These are phyloP conservation scores for Phytophthora syringae DNA, from an alignment of 352 stramenopile species.

Conservation along the genomic window DNA sequence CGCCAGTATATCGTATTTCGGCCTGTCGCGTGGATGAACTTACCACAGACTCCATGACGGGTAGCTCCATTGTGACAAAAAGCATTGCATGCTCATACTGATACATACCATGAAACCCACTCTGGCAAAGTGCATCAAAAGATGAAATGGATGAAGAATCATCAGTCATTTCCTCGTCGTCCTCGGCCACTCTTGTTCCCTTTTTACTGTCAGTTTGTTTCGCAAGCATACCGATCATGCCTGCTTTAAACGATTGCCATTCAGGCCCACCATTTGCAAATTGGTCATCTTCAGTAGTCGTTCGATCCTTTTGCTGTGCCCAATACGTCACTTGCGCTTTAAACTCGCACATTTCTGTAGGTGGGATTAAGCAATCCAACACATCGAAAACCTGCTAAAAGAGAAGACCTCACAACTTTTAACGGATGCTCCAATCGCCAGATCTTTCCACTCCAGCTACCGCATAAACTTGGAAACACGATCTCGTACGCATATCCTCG, in stretches of 20 bases:
- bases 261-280: slow-evolving; percentile 19
- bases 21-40: not conserved
- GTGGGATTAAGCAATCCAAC: slow-evolving; percentile 36
- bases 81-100: slow-evolving; percentile 49
- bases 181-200: not conserved
- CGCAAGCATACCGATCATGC: slow-evolving; percentile 18
- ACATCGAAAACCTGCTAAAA: slow-evolving; percentile 47
- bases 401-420: slow-evolving; percentile 33
- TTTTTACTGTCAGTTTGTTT: slow-evolving; percentile 1
- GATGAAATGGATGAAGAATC: slow-evolving; percentile 20
- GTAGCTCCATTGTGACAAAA: slow-evolving; percentile 44
- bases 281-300: slow-evolving; percentile 1
- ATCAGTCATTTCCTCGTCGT: slow-evolving; percentile 7
- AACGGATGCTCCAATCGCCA: slow-evolving; percentile 55
- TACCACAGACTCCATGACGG: not conserved
- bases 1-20: not conserved
- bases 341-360: slow-evolving; percentile 15
- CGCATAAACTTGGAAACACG: slow-evolving; percentile 19
- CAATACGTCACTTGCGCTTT: slow-evolving; percentile 28
- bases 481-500: slow-evolving; percentile 40
- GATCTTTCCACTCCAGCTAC: slow-evolving; percentile 28
- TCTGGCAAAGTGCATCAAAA: slow-evolving; percentile 53
- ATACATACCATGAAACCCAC: slow-evolving; percentile 53
- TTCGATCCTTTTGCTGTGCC: slow-evolving; percentile 26
- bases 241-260: slow-evolving; percentile 40